These are phyloP conservation scores for Rhododendron kiyosumense DNA, from an alignment of 148 eudicot genomes.

Conservation along the genomic window DNA sequence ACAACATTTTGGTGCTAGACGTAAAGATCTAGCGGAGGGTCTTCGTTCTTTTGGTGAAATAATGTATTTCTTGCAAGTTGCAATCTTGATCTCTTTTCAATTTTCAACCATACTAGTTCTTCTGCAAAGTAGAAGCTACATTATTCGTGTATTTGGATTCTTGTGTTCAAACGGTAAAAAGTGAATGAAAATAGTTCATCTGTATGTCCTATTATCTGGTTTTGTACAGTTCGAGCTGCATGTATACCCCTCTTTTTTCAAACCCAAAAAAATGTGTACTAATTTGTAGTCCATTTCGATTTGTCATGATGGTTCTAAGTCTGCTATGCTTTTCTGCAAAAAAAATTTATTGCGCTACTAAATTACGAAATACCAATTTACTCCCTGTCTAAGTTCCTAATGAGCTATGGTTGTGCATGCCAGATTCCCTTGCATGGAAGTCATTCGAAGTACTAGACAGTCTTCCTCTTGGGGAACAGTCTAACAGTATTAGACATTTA, in stretches of 20 bases:
- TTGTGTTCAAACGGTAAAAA: not conserved
- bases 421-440: not conserved
- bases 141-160: not conserved
- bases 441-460: not conserved
- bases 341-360: not conserved
- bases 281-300: not conserved
- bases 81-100: not conserved
- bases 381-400: not conserved
- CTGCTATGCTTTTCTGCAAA: not conserved
- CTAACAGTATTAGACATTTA: not conserved
- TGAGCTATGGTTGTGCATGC: not conserved
- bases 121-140: not conserved
- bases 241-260: not conserved
- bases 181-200: not conserved
- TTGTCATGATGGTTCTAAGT: not conserved
- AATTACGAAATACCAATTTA: not conserved
- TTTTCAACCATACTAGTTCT: not conserved
- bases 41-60: not conserved
- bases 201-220: not conserved
- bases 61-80: not conserved
- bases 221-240: not conserved
- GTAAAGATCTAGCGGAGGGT: not conserved
- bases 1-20: not conserved
- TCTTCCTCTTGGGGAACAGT: not conserved
- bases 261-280: not conserved